phyloP scores from a whole-genome alignment of 768 basidiomycete genomes.

The Lactarius sp. region DNA sequence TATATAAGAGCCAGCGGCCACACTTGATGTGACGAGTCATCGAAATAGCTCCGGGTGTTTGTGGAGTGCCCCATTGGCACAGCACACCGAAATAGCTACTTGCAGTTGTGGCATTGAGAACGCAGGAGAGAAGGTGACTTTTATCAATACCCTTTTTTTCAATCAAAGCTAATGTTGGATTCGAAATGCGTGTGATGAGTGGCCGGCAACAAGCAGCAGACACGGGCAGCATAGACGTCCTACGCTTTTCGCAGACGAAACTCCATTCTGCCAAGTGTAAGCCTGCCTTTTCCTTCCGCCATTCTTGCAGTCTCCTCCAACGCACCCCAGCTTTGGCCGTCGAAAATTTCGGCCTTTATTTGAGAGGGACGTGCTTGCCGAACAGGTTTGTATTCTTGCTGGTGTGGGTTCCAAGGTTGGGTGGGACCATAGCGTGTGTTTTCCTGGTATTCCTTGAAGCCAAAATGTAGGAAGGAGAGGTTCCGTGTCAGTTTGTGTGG shows the following conservation, averaged over 20 bases:
- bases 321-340: conserved; percentile 41
- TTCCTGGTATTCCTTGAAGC: conserved; percentile 26
- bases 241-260: conserved; percentile 16
- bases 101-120: not conserved
- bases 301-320: conserved; percentile 51
- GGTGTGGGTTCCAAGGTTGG: conserved; percentile 7
- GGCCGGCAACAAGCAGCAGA: not conserved
- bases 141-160: not conserved
- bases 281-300: conserved; percentile 50
- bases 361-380: conserved; percentile 14
- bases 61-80: not conserved
- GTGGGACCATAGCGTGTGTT: conserved; percentile 22
- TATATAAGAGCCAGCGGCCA: conserved; percentile 7
- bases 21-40: not conserved
- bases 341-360: conserved; percentile 31
- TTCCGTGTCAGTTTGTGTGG: conserved; percentile 57
- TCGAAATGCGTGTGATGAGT: not conserved
- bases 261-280: conserved; percentile 47
- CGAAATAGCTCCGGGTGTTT: not conserved
- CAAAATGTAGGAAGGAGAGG: conserved; percentile 40
- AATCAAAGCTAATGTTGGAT: not conserved
- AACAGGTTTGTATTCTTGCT: conserved; percentile 20
- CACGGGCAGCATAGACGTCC: not conserved
- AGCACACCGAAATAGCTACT: not conserved
- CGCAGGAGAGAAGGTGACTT: not conserved